Evolutionary conservation across 1,284 basidiomycete species (phyloP), one percentile per base, ranked within the genome.

Genomic region (Peniophora sp.): DNA sequence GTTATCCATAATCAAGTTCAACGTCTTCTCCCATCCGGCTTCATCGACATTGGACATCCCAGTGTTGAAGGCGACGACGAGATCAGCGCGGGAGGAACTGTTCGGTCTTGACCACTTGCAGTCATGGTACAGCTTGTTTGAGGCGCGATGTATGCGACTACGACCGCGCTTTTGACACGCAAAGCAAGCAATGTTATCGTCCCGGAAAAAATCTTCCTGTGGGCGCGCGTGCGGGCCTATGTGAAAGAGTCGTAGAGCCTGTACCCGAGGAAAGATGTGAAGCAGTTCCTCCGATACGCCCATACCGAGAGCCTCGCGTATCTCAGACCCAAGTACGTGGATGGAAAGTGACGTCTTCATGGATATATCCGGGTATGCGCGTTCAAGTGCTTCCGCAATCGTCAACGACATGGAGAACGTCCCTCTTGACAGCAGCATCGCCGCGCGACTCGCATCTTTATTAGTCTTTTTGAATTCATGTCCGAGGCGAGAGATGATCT

Each of bases 231-330:
- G 27, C 27, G 27, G 27, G 12, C 39, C 39, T 5, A 41, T n/a
- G 20, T 8, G 16, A 41, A 5, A 41, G 5, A 41, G 20, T 5
- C n/a, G 39, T 5, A 41, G n/a, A 8, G 16, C 39, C 5, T n/a
- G 39, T 8, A 41, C 8, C 6, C 20, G 16, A 16, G 39, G 39
- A 41, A 54, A 46, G 45, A 51, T 50, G 27, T 54, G 56, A 5
- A 56, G 49, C 3, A 58, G 39, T 20, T 58, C 53, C 27, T 58
- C 56, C 43, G 53, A 48, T 49, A 57, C 54, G 1, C 16, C 51
- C n/a, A 36, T 24, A 3, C 14, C n/a, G 12, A 3, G 0, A 1
- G 47, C 8, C 24, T 58, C 56, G 11, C 35, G 51, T 3, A 0
- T 2, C 6, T 32, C 48, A 1, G 52, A 52, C 10, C 41, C 56